Percentiles rank a stretch among this genome's conserved stretches.
These are phyloP conservation scores for Paramecium sonneborni DNA, from an alignment of 73 alveolate genomes.

Conservation along the genomic window DNA sequence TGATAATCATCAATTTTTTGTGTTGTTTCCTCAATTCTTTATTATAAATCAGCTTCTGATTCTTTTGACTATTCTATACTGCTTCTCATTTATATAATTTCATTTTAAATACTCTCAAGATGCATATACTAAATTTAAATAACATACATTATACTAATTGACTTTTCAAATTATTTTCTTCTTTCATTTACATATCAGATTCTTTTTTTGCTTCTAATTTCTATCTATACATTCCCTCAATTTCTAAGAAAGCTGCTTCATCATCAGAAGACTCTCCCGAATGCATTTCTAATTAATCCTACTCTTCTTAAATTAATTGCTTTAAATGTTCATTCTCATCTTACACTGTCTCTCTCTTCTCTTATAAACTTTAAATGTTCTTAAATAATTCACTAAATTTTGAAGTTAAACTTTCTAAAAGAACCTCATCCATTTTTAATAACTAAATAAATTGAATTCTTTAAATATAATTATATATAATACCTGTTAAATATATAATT, in stretches of 20 bases:
- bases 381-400: constrained; percentile 25
- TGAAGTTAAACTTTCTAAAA: not conserved
- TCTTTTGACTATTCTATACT: not conserved
- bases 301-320: not conserved
- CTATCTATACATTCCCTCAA: not conserved
- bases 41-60: not conserved
- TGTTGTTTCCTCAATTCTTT: not conserved
- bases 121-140: not conserved
- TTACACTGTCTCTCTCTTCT: not conserved
- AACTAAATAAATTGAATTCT: not conserved
- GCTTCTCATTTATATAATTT: constrained; percentile 1
- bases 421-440: constrained; percentile 21
- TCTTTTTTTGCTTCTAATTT: not conserved
- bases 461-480: not conserved
- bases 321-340: not conserved
- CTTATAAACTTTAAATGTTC: not conserved
- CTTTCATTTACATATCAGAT: not conserved
- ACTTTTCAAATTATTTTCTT: constrained; percentile 33
- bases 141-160: not conserved
- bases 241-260: not conserved
- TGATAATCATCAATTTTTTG: constrained; percentile 22
- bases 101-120: not conserved
- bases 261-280: constrained; percentile 35
- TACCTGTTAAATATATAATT: no score
- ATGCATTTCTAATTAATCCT: not conserved